Conservation (phyloP, 192 early-diverging fungal species). For the Rhizophlyctis rosea region DNA sequence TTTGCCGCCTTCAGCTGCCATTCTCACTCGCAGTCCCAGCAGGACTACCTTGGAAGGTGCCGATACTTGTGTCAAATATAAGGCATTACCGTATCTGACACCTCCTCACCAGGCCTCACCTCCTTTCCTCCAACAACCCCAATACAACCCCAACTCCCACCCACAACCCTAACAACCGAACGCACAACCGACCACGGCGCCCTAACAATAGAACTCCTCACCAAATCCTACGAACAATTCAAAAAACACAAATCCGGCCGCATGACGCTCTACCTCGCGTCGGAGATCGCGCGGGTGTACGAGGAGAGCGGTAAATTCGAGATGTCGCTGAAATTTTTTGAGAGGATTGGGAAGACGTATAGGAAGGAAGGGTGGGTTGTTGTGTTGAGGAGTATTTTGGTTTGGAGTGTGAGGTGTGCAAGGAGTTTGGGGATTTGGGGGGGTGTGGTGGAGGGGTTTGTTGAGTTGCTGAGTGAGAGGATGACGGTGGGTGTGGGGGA, state of each 20-base stretch:
- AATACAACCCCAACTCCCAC: constrained; percentile 1
- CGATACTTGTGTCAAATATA: not conserved
- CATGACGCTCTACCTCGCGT: constrained; percentile 80
- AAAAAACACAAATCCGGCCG: constrained; percentile 68
- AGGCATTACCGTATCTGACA: not conserved
- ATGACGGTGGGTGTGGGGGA: constrained; percentile 17
- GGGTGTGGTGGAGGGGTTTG: constrained; percentile 58
- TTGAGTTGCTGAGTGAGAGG: constrained; percentile 65
- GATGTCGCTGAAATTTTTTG: constrained; percentile 87
- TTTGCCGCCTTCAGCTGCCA: constrained; percentile 36
- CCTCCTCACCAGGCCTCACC: not conserved
- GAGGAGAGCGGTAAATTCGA: constrained; percentile 72
- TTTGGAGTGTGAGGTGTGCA: constrained; percentile 68
- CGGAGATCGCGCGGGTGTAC: constrained; percentile 85
- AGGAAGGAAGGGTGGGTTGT: constrained; percentile 79
- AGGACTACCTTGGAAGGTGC: constrained; percentile 1
- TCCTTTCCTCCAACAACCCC: constrained; percentile 1
- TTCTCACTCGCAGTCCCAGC: constrained; percentile 21
- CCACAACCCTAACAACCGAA: constrained; percentile 4
- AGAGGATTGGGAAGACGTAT: constrained; percentile 84
- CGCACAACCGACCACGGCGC: constrained; percentile 47
- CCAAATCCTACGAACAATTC: constrained; percentile 89
- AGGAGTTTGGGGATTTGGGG: constrained; percentile 60
- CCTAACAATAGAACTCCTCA: constrained; percentile 77
- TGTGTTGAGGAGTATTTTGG: constrained; percentile 66